Evolutionary conservation across 2,329 filamentous ascomycete genomes (phyloP), one percentile per base, ranked within the genome.

Genomic region (Pseudocercospora musae): DNA sequence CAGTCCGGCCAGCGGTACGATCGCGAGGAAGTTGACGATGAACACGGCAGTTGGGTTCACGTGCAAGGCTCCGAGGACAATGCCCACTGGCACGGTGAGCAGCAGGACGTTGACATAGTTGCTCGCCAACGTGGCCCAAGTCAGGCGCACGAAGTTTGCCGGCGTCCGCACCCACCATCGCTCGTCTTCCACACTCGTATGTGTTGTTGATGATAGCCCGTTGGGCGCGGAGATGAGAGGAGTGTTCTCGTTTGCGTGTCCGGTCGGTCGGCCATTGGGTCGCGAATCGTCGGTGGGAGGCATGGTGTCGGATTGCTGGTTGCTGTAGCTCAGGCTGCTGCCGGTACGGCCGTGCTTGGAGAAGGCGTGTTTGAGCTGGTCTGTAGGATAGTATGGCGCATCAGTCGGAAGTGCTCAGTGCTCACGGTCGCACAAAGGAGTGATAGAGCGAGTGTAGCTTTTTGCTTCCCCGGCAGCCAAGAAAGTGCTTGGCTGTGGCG

Each of bases 11-110:
- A 92, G 82, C 2, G 89, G 89, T 65, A 92, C 87, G 67, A 92
- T 92, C 69, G 90, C 90, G 69, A 92, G 84, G 79, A 92, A 92
- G 79, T 93, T 93, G 74, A 92, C 83, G 54, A 86, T 80, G 76
- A 93, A 93, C 67, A 92, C 84, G 59, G 84, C 83, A 10, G 87
- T 85, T 0, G 90, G 83, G 71, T 82, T 81, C 87, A 88, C 89
- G 52, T 80, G 78, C 63, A 85, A 70, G 13, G 79, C 77, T 62
- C 89, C 89, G 62, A 89, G 86, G 58, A 87, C 71, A 65, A 93
- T 90, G 64, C 89, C 90, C 46, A 91, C 75, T 9, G 90, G 89
- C 8, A 92, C 90, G 71, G 88, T 87, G 63, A 91, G 80, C 66
- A 95, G 87, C 58, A 89, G 81, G 67, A 88, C 83, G 74, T 93